Evolutionary conservation across 2,329 filamentous ascomycete genomes (phyloP).

Genomic region (Botrytis deweyae): DNA sequence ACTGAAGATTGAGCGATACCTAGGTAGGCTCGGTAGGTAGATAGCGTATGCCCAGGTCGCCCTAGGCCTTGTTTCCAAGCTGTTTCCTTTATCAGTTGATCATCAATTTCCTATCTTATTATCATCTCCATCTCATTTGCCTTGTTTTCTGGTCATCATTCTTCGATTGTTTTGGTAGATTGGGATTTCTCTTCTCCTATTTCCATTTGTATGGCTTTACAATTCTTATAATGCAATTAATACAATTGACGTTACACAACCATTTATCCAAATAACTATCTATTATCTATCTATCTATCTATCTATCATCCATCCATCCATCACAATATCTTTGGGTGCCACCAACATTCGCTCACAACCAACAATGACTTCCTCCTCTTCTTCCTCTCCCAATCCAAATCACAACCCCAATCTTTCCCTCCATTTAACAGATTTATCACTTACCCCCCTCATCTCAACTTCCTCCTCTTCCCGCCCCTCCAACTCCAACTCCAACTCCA

Average conservation of each 20-base stretch:
- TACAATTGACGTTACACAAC: background rate
- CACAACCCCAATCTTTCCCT: conserved; percentile 27
- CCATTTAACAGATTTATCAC: conserved; percentile 53
- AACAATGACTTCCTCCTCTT: conserved; percentile 6
- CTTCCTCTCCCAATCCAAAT: background rate
- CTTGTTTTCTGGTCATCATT: background rate
- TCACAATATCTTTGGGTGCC: background rate
- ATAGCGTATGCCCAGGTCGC: background rate
- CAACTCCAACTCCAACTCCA: background rate
- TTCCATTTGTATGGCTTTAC: background rate
- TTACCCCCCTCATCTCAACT: conserved; percentile 55
- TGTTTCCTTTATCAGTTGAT: conserved; percentile 16
- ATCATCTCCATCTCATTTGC: background rate
- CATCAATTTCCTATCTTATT: conserved; percentile 4
- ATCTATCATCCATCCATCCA: background rate
- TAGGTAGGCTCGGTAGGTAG: background rate
- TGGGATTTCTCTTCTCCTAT: background rate
- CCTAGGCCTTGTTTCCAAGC: background rate
- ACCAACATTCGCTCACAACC: background rate
- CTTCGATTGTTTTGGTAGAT: background rate
- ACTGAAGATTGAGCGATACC: background rate
- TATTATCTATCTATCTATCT: no score
- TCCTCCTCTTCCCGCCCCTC: conserved; percentile 34
- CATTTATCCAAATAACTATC: background rate
- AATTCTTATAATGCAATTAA: background rate